Evolutionary conservation across 2,329 filamentous ascomycete genomes (phyloP), one percentile per base, ranked within the genome.

Genomic region (Graphilbum fragrans): DNA sequence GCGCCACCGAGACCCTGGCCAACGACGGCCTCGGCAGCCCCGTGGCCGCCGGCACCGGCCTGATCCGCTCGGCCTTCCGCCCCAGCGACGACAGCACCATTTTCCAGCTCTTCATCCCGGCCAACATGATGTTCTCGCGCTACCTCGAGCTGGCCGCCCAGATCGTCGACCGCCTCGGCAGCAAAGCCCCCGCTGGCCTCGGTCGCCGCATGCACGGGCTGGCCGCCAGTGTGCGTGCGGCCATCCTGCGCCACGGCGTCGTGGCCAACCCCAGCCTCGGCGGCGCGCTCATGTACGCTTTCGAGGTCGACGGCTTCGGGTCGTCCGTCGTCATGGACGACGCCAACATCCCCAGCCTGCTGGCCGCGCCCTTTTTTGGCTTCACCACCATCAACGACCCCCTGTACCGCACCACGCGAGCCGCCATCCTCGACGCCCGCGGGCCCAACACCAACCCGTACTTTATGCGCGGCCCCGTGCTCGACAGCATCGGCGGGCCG

Each of bases 41-140:
- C 0, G 72, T 94, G 2, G 81, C 77, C 41, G 76, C 75, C 23
- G 59, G 85, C 72, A 92, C 86, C 2, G 86, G 86, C 0, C 72
- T 95, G 39, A 74, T 95, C 34, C 76, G 90, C 41, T 88, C 83
- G 49, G 86, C 87, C 23, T 95, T 95, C 66, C 74, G 90, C 1
- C 90, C 88, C 0, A 90, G 83, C 44, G 90, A 96, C 57, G 90
- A 95, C 58, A 77, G 86, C 14, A 86, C 83, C 1, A 82, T 85
- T 32, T 80, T 86, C 46, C 86, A 90, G 55, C 90, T 87, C 58
- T 79, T 93, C 52, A 84, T 95, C 51, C 90, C 90, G 0, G 80
- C 83, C 25, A 96, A 95, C 58, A 86, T 86, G 80, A 84, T 86
- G 80, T 79, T 86, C 49, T 68, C 78, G 25, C 63, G 70, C 19